These are phyloP conservation scores for Debaryomyces psychrophilus DNA, from an alignment of 1,139 yeast species.

Conservation along the genomic window DNA sequence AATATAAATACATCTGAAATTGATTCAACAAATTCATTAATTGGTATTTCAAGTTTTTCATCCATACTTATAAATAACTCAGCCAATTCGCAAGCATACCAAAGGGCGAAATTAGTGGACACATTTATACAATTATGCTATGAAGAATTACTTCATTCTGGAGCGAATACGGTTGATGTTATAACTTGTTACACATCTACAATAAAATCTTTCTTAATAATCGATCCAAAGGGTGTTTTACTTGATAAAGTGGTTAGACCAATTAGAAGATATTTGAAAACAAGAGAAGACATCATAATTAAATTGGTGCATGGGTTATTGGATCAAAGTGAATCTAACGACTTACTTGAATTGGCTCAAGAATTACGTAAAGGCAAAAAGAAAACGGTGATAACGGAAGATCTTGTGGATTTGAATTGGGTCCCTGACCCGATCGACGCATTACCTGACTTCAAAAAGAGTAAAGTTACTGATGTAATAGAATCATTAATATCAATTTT, in stretches of 20 bases:
- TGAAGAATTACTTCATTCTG: conserved; percentile 69
- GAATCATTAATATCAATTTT: conserved; percentile 75
- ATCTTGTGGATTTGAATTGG: conserved; percentile 63
- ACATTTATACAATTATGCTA: conserved; percentile 57
- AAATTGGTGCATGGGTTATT: conserved; percentile 75
- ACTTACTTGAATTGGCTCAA: conserved; percentile 52
- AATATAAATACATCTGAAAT: conserved; percentile 9
- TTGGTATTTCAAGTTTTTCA: conserved; percentile 21
- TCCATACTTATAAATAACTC: conserved; percentile 21
- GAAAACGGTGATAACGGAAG: conserved; percentile 29
- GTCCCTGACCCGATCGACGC: conserved; percentile 93
- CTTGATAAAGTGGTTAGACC: conserved; percentile 79
- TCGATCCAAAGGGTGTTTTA: conserved; percentile 89
- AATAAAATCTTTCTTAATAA: conserved; percentile 67
- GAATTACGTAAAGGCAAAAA: conserved; percentile 44
- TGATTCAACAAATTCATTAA: conserved; percentile 13
- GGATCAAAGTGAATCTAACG: conserved; percentile 45
- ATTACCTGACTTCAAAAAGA: conserved; percentile 76
- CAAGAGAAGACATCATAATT: conserved; percentile 72
- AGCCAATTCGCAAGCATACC: conserved; percentile 33
- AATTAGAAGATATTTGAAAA: conserved; percentile 65
- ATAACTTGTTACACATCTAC: conserved; percentile 71
- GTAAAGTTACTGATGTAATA: conserved; percentile 66
- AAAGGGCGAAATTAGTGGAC: conserved; percentile 57
- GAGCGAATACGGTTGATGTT: conserved; percentile 77